Percentiles rank a stretch among this genome's conserved stretches.
Conservation (phyloP, 2,329 filamentous ascomycete genomes). For the Aplosporella prunicola region DNA sequence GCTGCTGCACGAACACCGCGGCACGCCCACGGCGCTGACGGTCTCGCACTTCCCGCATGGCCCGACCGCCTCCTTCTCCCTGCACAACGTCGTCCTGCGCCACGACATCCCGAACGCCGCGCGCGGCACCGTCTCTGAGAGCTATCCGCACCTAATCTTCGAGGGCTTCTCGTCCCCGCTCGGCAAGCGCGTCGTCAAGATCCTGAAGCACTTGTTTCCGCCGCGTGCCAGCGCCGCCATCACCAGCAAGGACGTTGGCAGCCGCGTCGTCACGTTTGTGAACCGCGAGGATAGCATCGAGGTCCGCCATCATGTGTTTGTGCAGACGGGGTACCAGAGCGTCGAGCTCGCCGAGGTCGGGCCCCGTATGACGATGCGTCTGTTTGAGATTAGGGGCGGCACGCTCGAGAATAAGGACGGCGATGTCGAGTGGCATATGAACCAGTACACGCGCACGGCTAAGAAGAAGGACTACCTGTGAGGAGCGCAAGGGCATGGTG, state of each 20-base stretch:
- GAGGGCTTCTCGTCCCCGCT: conserved; percentile 80
- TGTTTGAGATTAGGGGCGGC: conserved; percentile 86
- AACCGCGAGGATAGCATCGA: conserved; percentile 85
- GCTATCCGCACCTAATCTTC: conserved; percentile 90
- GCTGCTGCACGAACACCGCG: conserved; percentile 76
- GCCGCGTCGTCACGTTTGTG: conserved; percentile 83
- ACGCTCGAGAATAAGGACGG: conserved; percentile 91
- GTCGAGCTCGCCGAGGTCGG: conserved; percentile 86
- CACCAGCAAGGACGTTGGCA: conserved; percentile 64
- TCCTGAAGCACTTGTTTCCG: conserved; percentile 89
- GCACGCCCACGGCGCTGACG: conserved; percentile 82
- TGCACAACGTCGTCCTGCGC: conserved; percentile 87
- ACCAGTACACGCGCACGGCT: conserved; percentile 86
- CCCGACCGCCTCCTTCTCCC: conserved; percentile 74
- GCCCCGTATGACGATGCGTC: conserved; percentile 91
- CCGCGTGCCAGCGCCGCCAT: conserved; percentile 63
- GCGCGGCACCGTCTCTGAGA: conserved; percentile 80
- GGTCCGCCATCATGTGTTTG: conserved; percentile 87
- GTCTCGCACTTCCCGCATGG: conserved; percentile 82
- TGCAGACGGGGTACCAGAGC: conserved; percentile 80
- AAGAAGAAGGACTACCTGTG: conserved; percentile 95
- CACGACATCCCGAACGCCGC: conserved; percentile 86
- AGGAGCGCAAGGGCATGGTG: too few species aligned
- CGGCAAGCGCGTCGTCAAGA: conserved; percentile 74
- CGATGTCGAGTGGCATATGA: conserved; percentile 93